Evolutionary conservation across 495 filamentous ascomycete species (phyloP), one percentile per base, ranked within the genome.

Genomic region (Amphirosellinia nigrospora): DNA sequence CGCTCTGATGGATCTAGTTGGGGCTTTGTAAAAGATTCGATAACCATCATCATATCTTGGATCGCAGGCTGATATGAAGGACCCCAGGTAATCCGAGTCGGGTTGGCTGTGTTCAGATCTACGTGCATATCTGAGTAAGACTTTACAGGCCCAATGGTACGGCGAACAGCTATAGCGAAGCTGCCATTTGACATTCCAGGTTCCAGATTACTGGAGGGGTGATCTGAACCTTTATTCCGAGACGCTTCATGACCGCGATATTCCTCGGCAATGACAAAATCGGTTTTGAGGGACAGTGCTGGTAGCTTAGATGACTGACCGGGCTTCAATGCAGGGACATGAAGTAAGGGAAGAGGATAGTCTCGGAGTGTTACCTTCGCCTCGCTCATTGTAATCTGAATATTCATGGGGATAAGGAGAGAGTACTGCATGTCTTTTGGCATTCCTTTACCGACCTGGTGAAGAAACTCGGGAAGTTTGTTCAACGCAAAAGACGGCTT

Each of bases 21-120:
- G 5, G 93, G 92, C 73, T 98, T 99, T 11, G 94, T 97, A 81
- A 99, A 97, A 0, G 92, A 92, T 82, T 99, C 96, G 68, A 99
- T 93, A 30, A 96, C 93, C 89, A 98, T 97, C 96, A 99, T 99
- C 93, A 98, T 97, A 75, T 99, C 96, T 79, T 99, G 96, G 64
- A 99, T 98, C 13, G 94, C 96, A 32, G 96, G 96, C 71, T 99
- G 96, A 76, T 98, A 98, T 0, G 96, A 97, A 67, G 94, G 92
- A 46, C 94, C 93, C 96, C 96, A 99, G 38, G 94, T 97, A 61
- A 98, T 94, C 66, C 92, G 89, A 9, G 96, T 99, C 10, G 96
- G 91, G 70, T 93, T 88, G 68, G 90, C 91, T 5, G 95, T 98
- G 76, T 98, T 95, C 75, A 99, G 97, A 64, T 97, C 92, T 71